Conservation (phyloP, 2,329 filamentous ascomycete species). For the Pseudogymnoascus sp. region DNA sequence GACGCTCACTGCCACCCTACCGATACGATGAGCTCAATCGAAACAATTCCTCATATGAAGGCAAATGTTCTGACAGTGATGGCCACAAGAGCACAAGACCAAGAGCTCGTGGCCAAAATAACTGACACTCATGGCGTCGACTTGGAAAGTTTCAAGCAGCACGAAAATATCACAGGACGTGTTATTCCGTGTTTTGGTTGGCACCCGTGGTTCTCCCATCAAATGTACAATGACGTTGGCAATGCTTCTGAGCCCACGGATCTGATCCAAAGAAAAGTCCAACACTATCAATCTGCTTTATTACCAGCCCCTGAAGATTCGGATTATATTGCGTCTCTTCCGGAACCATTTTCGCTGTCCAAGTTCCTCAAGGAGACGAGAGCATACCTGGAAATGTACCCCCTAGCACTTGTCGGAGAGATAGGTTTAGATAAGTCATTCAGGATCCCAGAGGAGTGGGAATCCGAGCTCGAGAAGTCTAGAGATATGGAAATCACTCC, state of each 20-base stretch:
- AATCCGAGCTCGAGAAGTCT: conserved; percentile 31
- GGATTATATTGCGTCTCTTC: conserved; percentile 42
- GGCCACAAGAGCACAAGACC: conserved; percentile 69
- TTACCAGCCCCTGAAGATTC: conserved; percentile 43
- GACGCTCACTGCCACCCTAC: conserved; percentile 83
- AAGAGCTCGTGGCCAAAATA: conserved; percentile 58
- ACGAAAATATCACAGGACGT: conserved; percentile 27
- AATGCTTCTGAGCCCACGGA: conserved; percentile 23
- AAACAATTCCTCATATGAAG: conserved; percentile 55
- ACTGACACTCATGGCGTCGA: conserved; percentile 47
- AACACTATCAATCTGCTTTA: conserved; percentile 62
- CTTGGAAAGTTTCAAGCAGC: conserved; percentile 7
- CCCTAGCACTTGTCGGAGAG: conserved; percentile 64
- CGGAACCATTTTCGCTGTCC: conserved; percentile 52
- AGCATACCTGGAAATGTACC: conserved; percentile 46
- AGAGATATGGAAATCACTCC: conserved; percentile 50
- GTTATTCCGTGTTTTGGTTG: conserved; percentile 72
- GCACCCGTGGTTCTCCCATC: conserved; percentile 82
- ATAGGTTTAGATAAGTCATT: conserved; percentile 72
- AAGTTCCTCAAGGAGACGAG: conserved; percentile 49
- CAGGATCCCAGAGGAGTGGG: conserved; percentile 57
- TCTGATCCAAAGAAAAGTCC: conserved; percentile 33
- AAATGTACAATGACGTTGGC: conserved; percentile 55
- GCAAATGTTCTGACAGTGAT: conserved; percentile 62
- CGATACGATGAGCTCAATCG: conserved; percentile 59